Evolutionary conservation across 371 early-diverging fungal genomes (phyloP).

Genomic region (Apophysomyces trapeziformis): DNA sequence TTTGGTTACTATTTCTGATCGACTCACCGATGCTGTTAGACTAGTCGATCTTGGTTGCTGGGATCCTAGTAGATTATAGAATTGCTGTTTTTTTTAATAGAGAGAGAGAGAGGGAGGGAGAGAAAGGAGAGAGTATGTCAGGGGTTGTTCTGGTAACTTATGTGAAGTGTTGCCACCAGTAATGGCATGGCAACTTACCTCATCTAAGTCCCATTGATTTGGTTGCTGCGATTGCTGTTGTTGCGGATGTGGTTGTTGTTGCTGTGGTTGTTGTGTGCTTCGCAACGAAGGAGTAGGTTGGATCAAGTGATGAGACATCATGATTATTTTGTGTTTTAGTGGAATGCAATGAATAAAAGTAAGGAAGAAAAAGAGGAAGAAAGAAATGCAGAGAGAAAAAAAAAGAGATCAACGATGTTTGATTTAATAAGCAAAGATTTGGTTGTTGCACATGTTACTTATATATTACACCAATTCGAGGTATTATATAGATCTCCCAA

Average conservation of each 20-base stretch:
- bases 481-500: constrained; percentile 1
- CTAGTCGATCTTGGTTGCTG: constrained; percentile 3
- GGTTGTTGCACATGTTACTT: constrained; percentile 4
- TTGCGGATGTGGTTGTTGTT: background rate
- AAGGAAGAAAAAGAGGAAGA: constrained; percentile 10
- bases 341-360: constrained; percentile 5
- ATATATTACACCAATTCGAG: constrained; percentile 5
- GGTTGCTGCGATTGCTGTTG: background rate
- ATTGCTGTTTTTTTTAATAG: background rate
- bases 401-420: constrained; percentile 8
- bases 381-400: constrained; percentile 1
- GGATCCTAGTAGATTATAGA: constrained; percentile 1
- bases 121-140: background rate
- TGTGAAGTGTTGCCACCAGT: too few relatives aligned
- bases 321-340: constrained; percentile 10
- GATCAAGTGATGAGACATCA: background rate
- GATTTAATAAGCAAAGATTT: constrained; percentile 10
- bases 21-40: background rate
- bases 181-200: background rate
- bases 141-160: too few relatives aligned
- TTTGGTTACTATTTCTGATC: background rate
- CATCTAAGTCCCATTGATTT: constrained; percentile 1
- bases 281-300: background rate
- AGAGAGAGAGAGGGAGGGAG: too few relatives aligned
- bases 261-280: constrained; percentile 12